Evolutionary conservation across 2,329 filamentous ascomycete species (phyloP), one percentile per base, ranked within the genome.

Genomic region (Fusarium pilosicola): DNA sequence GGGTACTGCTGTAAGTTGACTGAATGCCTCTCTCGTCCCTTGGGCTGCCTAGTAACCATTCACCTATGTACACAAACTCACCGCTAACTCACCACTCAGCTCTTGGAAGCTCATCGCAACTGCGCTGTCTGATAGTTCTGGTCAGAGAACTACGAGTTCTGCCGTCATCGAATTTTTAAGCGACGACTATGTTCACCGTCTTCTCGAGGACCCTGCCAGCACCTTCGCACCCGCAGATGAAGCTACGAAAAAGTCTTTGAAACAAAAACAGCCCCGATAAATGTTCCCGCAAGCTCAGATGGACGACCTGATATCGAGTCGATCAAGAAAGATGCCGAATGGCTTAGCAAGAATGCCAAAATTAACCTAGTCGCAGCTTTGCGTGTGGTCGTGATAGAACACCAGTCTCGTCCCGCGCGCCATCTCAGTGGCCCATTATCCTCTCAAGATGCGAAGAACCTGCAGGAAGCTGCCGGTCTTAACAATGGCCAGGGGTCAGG

Each of bases 331-430:
- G 95, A 98, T 84, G 89, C 94, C 39, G 81, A 93, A 75, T 98
- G 95, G 95, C 85, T 99, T 71, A 95, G 94, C 82, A 90, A 92
- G 77, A 90, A 92, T 78, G 90, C 91, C 57, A 87, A 89, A 49
- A 90, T 98, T 74, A 94, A 96, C 81, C 91, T 98, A 81, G 86
- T 96, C 48, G 90, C 92, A 18, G 95, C 96, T 32, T 86, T 99
- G 77, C 90, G 96, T 68, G 87, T 97, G 48, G 92, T 92, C 6
- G 85, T 97, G 12, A 84, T 96, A 51, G 96, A 98, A 86, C 93
- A 93, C 86, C 96, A 98, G 83, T 89, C 89, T 73, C 90, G 94
- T 41, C 86, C 94, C n/a, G 87, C 90, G n/a, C 87, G 87, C 51
- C 91, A 95, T 76, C 88, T 98, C 4, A 86, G 91, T 46, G 89